phyloP scores from a whole-genome alignment of 106 monocot species.

The Xerophyta viscosa region DNA sequence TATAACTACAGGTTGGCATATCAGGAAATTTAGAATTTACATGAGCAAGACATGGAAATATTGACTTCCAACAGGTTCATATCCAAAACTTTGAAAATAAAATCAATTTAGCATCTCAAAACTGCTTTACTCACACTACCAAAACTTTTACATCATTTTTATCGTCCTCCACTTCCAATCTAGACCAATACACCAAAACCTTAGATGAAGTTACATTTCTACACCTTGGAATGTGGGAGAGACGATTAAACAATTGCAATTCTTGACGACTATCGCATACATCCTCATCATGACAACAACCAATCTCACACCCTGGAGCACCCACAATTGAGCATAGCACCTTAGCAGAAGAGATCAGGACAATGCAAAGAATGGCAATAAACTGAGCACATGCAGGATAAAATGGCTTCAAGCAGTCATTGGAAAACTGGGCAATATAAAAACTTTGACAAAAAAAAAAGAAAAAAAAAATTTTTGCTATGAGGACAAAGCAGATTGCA shows the following conservation, averaged over 20 bases:
- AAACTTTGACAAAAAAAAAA: too few relatives aligned
- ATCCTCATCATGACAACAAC: background rate
- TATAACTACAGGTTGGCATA: too few relatives aligned
- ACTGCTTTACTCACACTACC: too few relatives aligned
- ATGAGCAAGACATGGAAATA: too few relatives aligned
- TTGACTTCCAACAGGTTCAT: background rate
- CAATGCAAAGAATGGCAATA: background rate
- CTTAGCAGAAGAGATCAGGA: background rate
- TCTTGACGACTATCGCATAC: background rate
- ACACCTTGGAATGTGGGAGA: too few relatives aligned
- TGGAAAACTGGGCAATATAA: too few relatives aligned
- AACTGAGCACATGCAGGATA: background rate
- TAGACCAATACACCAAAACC: background rate
- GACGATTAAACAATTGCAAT: background rate
- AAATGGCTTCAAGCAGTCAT: background rate
- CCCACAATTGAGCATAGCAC: background rate
- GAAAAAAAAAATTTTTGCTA: too few relatives aligned
- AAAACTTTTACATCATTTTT: background rate
- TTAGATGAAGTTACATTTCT: too few relatives aligned
- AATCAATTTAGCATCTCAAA: background rate
- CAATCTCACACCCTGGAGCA: background rate
- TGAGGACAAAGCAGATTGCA: constrained; percentile 61
- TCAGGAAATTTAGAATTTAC: too few relatives aligned
- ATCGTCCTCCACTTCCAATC: background rate
- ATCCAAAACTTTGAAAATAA: background rate